Evolutionary conservation across 768 basidiomycete genomes (phyloP), one percentile per base, ranked within the genome.

Genomic region (Neoboletus brunneissimus): DNA sequence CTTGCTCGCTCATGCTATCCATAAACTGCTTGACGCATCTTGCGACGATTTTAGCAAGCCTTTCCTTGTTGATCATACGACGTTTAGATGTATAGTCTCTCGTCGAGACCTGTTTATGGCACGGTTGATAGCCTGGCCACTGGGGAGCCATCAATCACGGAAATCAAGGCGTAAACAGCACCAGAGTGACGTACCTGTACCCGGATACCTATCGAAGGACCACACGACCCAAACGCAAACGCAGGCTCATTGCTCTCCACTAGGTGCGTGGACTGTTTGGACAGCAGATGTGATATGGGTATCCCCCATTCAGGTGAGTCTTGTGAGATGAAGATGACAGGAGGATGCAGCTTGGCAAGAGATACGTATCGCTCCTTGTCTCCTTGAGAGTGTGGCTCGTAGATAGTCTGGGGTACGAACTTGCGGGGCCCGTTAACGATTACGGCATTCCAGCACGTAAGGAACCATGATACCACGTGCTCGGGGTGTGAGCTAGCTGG

Each of bases 121-220:
- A 88, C 50, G 82, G 81, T 41, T 77, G 75, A 64, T 89, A 89
- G 2, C 88, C 87, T 18, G 86, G 87, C 88, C 88, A 90, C 87
- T 89, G 57, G 16, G 35, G 23, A n/a, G 25, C 9, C 6, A 20
- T 57, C 31, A 40, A 4, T 25, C 25, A 27, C 18, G 1, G 35
- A 48, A 2, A 20, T 6, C 12, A 38, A 27, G 23, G 22, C 2
- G 15, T n/a, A n/a, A 9, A 47, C 7, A 6, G 8, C 8, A 9
- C 10, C n/a, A 45, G 35, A 1, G 1, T 4, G 65, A 53, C 46
- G 2, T 34, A 87, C 88, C 75, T 87, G 83, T 23, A 89, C 71
- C 25, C 88, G 80, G 56, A 90, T 84, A 1, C 86, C 86, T 38
- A 90, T 82, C 37, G 86, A 87, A 5, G 86, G 87, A 1, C 88